Evolutionary conservation across 2,329 filamentous ascomycete genomes (phyloP).

Genomic region (Phyllosticta citriasiana): DNA sequence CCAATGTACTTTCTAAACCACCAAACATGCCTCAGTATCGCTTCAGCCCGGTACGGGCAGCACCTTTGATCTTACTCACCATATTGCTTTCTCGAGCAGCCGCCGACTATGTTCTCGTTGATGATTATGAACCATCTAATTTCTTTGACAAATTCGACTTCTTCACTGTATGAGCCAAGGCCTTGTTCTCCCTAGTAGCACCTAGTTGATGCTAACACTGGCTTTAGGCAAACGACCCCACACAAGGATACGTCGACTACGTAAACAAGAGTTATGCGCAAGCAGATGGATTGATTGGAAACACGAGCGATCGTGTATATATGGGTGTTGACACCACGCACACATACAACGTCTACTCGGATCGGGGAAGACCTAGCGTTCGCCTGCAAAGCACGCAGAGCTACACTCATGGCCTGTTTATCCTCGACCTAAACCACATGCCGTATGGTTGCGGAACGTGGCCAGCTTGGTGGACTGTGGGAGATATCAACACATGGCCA

Average conservation of each 20-base stretch:
- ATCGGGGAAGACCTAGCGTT: constrained; percentile 21
- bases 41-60: background rate
- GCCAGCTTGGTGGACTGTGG: constrained; percentile 32
- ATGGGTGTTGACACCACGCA: constrained; percentile 26
- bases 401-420: constrained; percentile 30
- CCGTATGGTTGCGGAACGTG: constrained; percentile 25
- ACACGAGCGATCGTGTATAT: constrained; percentile 11
- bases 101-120: constrained; percentile 25
- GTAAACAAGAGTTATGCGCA: constrained; percentile 29
- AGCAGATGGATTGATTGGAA: constrained; percentile 22
- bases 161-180: constrained; percentile 17
- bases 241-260: constrained; percentile 28
- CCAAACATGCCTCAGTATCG: background rate
- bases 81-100: background rate
- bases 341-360: constrained; percentile 30
- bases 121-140: constrained; percentile 29
- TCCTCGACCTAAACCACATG: constrained; percentile 29
- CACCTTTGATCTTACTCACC: background rate
- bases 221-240: constrained; percentile 18
- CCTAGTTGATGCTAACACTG: background rate
- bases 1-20: background rate
- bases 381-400: constrained; percentile 27
- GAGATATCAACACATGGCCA: constrained; percentile 17
- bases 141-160: constrained; percentile 38
- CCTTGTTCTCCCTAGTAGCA: background rate